Percentiles rank a stretch among this genome's conserved stretches.
These are phyloP conservation scores for Plantago rigida DNA, from an alignment of 305 asterid genomes.

Conservation along the genomic window DNA sequence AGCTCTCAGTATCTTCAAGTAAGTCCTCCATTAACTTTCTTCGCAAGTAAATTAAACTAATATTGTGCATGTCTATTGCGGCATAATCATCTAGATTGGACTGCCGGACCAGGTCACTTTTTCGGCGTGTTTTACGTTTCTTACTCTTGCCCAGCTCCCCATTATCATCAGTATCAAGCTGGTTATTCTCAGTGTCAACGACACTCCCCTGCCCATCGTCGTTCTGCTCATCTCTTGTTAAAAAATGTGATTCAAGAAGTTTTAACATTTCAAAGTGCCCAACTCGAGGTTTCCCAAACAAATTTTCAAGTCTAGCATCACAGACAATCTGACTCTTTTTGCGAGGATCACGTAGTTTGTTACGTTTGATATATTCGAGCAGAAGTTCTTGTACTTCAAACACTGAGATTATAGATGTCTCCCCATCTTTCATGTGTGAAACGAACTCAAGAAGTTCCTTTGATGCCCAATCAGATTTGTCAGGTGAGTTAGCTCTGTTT, in stretches of 20 bases:
- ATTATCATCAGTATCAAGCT: slow-evolving; percentile 54
- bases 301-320: slow-evolving; percentile 70
- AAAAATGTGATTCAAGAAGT: slow-evolving; percentile 92
- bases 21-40: slow-evolving; percentile 96
- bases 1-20: slow-evolving; percentile 73
- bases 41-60: slow-evolving; percentile 72
- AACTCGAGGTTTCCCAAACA: slow-evolving; percentile 92
- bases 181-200: slow-evolving; percentile 80
- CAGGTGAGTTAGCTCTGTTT: slow-evolving; percentile 39
- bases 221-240: slow-evolving; percentile 62
- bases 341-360: slow-evolving; percentile 93
- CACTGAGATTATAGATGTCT: slow-evolving; percentile 61
- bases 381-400: slow-evolving; percentile 91
- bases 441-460: slow-evolving; percentile 85
- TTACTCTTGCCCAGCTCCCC: slow-evolving; percentile 49
- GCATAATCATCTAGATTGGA: slow-evolving; percentile 95
- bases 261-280: slow-evolving; percentile 99
- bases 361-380: slow-evolving; percentile 77
- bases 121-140: slow-evolving; percentile 71
- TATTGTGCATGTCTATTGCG: slow-evolving; percentile 87
- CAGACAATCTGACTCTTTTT: slow-evolving; percentile 84
- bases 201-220: slow-evolving; percentile 83
- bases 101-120: slow-evolving; percentile 58
- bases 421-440: slow-evolving; percentile 89
- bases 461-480: slow-evolving; percentile 77